Conservation (phyloP, 768 basidiomycete species). For the Serendipita sp. region DNA sequence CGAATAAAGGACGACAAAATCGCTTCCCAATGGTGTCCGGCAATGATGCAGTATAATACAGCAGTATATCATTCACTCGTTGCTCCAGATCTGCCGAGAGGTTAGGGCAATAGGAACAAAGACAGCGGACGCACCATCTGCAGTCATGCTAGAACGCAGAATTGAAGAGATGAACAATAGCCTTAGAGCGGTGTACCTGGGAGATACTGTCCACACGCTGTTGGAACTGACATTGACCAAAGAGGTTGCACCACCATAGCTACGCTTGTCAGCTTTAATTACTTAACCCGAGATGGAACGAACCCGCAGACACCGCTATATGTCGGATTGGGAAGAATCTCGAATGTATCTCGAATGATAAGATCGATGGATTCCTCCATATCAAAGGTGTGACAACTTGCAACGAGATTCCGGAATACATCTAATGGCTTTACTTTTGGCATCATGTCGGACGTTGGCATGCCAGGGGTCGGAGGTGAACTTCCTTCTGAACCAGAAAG, state of each 20-base stretch:
- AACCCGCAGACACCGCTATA: constrained; percentile 37
- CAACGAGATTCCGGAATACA: constrained; percentile 42
- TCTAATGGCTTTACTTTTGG: constrained; percentile 28
- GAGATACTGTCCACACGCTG: constrained; percentile 59
- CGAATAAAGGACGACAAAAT: constrained; percentile 54
- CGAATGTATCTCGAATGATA: constrained; percentile 44
- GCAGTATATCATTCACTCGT: constrained; percentile 52
- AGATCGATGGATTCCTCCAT: constrained; percentile 54
- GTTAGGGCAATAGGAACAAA: background rate
- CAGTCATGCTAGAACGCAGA: constrained; percentile 54
- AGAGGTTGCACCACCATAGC: constrained; percentile 11
- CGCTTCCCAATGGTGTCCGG: constrained; percentile 37
- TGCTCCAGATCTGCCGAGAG: constrained; percentile 41
- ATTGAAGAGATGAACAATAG: constrained; percentile 49
- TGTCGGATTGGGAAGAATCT: constrained; percentile 23
- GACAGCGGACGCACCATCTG: constrained; percentile 35
- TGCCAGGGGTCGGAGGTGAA: background rate
- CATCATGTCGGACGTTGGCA: background rate
- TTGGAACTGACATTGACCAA: constrained; percentile 25
- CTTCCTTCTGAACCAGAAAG: background rate
- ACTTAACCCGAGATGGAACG: background rate
- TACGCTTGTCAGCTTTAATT: constrained; percentile 10
- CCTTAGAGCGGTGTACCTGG: constrained; percentile 49
- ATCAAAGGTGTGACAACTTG: constrained; percentile 49
- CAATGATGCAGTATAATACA: constrained; percentile 67